A percentile compares a stretch with the other conserved stretches of the same genome.
These are phyloP conservation scores for Neurospora crassa DNA, from an alignment of 2,329 filamentous ascomycete species.

Conservation along the genomic window DNA sequence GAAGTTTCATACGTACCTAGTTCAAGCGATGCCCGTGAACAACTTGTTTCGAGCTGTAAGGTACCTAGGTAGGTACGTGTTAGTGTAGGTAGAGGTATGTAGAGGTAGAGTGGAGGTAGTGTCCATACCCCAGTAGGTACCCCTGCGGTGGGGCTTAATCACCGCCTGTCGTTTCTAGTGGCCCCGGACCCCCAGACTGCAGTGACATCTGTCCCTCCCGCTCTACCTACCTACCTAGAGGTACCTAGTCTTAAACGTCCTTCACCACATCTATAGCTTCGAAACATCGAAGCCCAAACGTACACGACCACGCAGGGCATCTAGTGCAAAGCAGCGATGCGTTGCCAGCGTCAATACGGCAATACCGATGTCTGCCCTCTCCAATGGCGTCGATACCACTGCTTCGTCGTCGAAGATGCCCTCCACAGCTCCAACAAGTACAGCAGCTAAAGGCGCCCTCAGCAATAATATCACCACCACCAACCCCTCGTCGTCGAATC, in stretches of 20 bases:
- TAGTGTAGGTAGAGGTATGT: too few relatives aligned
- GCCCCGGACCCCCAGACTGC: neutral
- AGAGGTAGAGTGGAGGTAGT: too few relatives aligned
- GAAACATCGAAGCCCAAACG: neutral
- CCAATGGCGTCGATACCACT: constrained; percentile 33
- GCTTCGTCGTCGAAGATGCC: constrained; percentile 22
- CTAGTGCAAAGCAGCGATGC: constrained; percentile 12
- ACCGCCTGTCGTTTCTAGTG: neutral
- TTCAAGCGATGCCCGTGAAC: too few relatives aligned
- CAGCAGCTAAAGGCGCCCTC: constrained; percentile 9
- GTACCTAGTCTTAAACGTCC: neutral
- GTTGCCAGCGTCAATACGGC: constrained; percentile 21
- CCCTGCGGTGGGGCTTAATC: neutral
- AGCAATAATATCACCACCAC: constrained; percentile 14
- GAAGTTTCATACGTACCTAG: too few relatives aligned
- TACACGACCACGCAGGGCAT: neutral
- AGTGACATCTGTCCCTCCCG: neutral
- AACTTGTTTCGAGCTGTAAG: too few relatives aligned
- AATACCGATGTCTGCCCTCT: constrained; percentile 37
- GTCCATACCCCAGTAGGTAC: constrained; percentile 1
- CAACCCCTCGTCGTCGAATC: constrained; percentile 4
- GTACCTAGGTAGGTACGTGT: too few relatives aligned
- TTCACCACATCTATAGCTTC: neutral
- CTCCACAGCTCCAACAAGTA: constrained; percentile 6
- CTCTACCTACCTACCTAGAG: too few relatives aligned